Evolutionary conservation across 352 stramenopile genomes (phyloP).

Genomic region (Globisporangium lucens): DNA sequence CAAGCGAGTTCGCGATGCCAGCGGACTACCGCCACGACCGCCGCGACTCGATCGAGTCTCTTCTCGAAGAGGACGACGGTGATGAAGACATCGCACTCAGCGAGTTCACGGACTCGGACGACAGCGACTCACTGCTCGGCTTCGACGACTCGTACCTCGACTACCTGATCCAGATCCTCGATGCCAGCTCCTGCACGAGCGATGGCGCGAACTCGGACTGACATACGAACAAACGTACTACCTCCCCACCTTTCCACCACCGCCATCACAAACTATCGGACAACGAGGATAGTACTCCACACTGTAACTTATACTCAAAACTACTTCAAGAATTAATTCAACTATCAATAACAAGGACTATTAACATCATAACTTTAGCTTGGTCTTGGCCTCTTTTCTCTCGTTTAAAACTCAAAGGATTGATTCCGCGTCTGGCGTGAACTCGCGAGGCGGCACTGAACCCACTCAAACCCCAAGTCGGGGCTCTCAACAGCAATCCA

Average conservation of each 20-base stretch:
- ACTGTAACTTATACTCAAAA: conserved; percentile 5
- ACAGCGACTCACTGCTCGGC: conserved; percentile 16
- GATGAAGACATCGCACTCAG: background rate
- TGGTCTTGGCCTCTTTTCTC: background rate
- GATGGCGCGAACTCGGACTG: conserved; percentile 10
- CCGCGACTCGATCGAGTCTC: conserved; percentile 16
- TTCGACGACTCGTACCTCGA: conserved; percentile 15
- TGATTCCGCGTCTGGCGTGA: background rate
- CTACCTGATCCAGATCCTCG: conserved; percentile 16
- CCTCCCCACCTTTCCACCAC: background rate
- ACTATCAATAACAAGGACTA: background rate
- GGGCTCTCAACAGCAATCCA: background rate
- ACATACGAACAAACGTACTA: background rate
- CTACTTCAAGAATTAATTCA: background rate
- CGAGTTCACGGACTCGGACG: conserved; percentile 18
- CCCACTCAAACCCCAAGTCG: background rate
- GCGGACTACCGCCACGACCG: conserved; percentile 12
- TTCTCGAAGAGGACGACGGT: conserved; percentile 17
- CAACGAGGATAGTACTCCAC: conserved; percentile 3
- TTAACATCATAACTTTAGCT: background rate
- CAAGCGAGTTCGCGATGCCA: background rate
- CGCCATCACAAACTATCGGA: background rate
- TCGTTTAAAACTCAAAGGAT: background rate
- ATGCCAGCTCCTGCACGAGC: conserved; percentile 10
- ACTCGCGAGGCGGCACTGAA: background rate